Conservation (phyloP, 345 rosid genomes). For the Combretum micranthum region DNA sequence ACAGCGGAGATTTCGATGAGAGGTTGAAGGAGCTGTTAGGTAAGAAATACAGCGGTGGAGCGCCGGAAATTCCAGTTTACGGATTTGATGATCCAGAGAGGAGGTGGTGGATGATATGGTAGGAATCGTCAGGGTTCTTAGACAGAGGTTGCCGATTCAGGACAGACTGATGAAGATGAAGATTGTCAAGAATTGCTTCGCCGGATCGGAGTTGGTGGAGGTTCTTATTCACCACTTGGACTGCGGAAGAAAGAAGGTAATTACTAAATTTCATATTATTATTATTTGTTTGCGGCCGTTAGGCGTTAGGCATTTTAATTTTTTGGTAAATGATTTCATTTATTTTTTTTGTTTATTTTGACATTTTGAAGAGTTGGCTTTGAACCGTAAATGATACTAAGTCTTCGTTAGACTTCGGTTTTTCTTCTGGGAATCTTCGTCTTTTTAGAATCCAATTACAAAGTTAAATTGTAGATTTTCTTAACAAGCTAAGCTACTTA, state of each 20-base stretch:
- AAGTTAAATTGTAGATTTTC: too few relatives aligned
- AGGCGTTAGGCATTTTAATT: not conserved
- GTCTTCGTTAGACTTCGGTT: too few relatives aligned
- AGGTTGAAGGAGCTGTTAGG: slow-evolving; percentile 48
- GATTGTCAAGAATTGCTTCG: slow-evolving; percentile 76
- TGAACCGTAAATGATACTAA: too few relatives aligned
- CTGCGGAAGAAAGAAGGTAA: slow-evolving; percentile 74
- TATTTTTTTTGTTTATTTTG: too few relatives aligned
- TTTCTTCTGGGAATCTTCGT: too few relatives aligned
- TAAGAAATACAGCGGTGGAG: slow-evolving; percentile 42
- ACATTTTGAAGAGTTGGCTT: not conserved
- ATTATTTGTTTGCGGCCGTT: slow-evolving; percentile 5
- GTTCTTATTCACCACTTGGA: slow-evolving; percentile 50
- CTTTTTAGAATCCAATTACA: too few relatives aligned
- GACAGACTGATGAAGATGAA: slow-evolving; percentile 87
- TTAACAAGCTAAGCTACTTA: too few relatives aligned
- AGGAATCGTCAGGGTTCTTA: slow-evolving; percentile 39
- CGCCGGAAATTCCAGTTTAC: slow-evolving; percentile 50
- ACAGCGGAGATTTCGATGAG: slow-evolving; percentile 53
- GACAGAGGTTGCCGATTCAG: slow-evolving; percentile 67
- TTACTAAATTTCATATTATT: slow-evolving; percentile 3
- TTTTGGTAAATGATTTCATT: not conserved
- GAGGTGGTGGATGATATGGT: slow-evolving; percentile 44
- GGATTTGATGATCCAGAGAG: slow-evolving; percentile 57
- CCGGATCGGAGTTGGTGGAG: slow-evolving; percentile 75